Base-by-base conservation (phyloP, 371 early-diverging fungal species). In the Fennellomyces sp. region DNA sequence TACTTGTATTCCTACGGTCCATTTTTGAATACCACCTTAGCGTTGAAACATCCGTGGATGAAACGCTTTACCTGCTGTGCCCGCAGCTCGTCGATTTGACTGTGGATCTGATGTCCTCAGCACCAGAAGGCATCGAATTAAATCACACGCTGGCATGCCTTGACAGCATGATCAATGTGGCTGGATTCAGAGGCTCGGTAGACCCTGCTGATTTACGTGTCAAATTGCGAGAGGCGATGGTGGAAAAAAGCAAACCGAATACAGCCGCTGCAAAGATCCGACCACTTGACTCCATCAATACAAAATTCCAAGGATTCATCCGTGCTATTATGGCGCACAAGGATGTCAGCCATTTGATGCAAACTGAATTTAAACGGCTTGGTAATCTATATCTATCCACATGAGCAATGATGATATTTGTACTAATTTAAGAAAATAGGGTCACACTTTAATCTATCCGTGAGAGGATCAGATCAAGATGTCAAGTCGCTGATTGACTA, bases 101-200 rank as follows among this genome's bases (percentile, higher is more conserved):
- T 2, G 61, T 71, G 1, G 62, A 59, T 4, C 33, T 75, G 1
- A 15, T 75, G 15, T 48, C 62, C 7, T 13, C 30, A 0, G 55
- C 62, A 2, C 61, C 61, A 13, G 41, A 23, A 39, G 59, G 65
- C 11, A 50, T 58, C 0, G 56, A 52, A 4, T 26, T 69, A 1
- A 64, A 68, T 27, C 48, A 63, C 23, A 49, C 54, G n/a, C 58
- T 75, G 8, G 63, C 64, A 0, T 72, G 76, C 38, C 30, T 75
- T 21, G 72, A 75, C 49, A 72, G 72, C 23, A 75, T 75, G 76
- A 64, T 75, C 13, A 75, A 75, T 50, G 68, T 75, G 0, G 64
- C 76, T 19, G 72, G 76, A 0, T 72, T 75, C 17, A 59, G 66
- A 27, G 59, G 66, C 5, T 55, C 45, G 12, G 54, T 64, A 12